phyloP scores from a whole-genome alignment of 2,329 filamentous ascomycete species.

The Escovopsis sp. region DNA sequence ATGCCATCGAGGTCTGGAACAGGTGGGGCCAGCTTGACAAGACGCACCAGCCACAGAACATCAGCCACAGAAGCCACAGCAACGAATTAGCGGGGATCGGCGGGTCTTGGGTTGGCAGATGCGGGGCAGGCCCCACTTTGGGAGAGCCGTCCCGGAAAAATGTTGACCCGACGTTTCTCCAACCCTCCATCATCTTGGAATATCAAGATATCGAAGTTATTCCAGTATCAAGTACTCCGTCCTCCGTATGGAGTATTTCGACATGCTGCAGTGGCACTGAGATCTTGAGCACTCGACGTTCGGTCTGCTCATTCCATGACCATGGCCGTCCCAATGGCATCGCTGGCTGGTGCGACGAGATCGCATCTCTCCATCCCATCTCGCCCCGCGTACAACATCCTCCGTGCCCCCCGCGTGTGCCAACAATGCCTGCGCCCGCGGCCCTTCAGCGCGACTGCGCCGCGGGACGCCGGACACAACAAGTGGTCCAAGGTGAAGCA shows the following conservation, averaged over 20 bases:
- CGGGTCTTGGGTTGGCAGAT: constrained; percentile 2
- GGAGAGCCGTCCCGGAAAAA: constrained; percentile 10
- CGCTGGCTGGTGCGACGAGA: constrained; percentile 1
- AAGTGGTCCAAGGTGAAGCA: constrained; percentile 96
- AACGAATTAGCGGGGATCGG: constrained; percentile 7
- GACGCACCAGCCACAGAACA: too few species aligned
- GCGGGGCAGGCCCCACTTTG: constrained; percentile 1
- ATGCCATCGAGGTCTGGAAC: constrained; percentile 1
- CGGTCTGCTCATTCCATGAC: too few species aligned
- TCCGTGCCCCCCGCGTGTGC: constrained; percentile 19
- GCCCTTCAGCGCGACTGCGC: constrained; percentile 30
- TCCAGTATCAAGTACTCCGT: too few species aligned
- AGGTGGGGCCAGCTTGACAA: too few species aligned
- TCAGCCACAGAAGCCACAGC: background rate
- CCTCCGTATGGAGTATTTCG: too few species aligned
- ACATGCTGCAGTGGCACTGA: too few species aligned
- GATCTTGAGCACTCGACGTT: too few species aligned
- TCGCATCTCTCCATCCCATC: background rate
- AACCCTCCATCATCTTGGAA: background rate
- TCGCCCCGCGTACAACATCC: background rate
- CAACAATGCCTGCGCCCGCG: constrained; percentile 34
- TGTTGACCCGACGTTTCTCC: constrained; percentile 17
- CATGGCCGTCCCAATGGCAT: background rate
- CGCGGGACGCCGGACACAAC: constrained; percentile 56
- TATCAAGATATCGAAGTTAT: too few species aligned